phyloP scores from a whole-genome alignment of 805 yeast genomes.

The Clavispora carvajalis region DNA sequence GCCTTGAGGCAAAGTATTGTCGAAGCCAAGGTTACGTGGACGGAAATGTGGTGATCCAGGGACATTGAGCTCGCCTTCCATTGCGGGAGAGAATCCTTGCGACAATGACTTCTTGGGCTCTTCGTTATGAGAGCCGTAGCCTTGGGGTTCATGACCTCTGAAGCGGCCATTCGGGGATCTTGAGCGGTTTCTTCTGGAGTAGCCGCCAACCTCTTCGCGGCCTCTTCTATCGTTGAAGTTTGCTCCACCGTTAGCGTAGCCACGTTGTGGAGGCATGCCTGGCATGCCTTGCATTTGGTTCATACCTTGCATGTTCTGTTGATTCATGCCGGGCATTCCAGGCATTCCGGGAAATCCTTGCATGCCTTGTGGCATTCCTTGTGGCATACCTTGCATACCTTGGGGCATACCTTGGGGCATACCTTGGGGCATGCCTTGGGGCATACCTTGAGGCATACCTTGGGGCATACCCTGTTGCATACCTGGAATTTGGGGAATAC shows the following conservation, averaged over 20 bases:
- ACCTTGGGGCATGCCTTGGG: neutral
- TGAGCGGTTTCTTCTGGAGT: conserved; percentile 48
- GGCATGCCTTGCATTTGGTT: conserved; percentile 7
- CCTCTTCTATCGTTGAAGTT: conserved; percentile 23
- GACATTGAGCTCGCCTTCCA: conserved; percentile 56
- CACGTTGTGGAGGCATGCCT: neutral
- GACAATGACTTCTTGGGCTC: conserved; percentile 1
- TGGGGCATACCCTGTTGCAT: neutral
- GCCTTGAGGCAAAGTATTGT: conserved; percentile 68
- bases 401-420: conserved; percentile 1
- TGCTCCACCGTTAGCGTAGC: neutral
- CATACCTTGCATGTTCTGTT: conserved; percentile 1
- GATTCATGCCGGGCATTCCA: neutral
- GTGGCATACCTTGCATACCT: neutral
- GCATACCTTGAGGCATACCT: neutral
- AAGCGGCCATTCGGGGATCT: conserved; percentile 42
- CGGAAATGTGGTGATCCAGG: conserved; percentile 75
- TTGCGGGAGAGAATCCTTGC: conserved; percentile 19
- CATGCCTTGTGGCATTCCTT: neutral
- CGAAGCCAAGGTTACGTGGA: conserved; percentile 67
- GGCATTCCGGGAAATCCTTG: conserved; percentile 35
- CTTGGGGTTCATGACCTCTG: conserved; percentile 9
- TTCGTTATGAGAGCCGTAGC: conserved; percentile 1
- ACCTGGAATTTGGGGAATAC: conserved; percentile 9
- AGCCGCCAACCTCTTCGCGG: conserved; percentile 26